Percentiles rank a stretch among this genome's conserved stretches.
These are phyloP conservation scores for Starmerella stigmatis DNA, from an alignment of 805 yeast genomes.

Conservation along the genomic window DNA sequence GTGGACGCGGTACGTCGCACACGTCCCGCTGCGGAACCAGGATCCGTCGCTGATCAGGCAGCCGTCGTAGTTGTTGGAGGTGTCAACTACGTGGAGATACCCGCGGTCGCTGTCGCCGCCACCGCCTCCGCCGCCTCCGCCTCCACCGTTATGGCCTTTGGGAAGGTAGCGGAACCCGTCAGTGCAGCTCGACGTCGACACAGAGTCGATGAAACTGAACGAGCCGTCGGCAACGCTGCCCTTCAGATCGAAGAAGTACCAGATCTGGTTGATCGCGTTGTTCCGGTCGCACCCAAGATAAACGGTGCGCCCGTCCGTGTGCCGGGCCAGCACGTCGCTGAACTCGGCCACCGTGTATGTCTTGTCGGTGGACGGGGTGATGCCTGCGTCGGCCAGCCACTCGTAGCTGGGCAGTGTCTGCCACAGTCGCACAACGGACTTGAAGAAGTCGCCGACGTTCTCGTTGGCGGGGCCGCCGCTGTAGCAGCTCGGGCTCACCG, in stretches of 20 bases:
- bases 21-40: constrained; percentile 72
- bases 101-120: constrained; percentile 37
- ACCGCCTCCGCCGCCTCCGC: constrained; percentile 10
- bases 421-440: constrained; percentile 48
- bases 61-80: constrained; percentile 34
- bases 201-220: constrained; percentile 49
- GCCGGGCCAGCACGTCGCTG: constrained; percentile 30
- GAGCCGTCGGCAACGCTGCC: constrained; percentile 64
- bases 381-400: constrained; percentile 57
- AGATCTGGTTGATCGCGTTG: constrained; percentile 49
- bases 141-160: constrained; percentile 40
- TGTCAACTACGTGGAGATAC: constrained; percentile 35
- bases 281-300: constrained; percentile 47
- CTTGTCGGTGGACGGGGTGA: constrained; percentile 48
- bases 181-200: constrained; percentile 53
- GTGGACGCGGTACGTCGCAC: constrained; percentile 60
- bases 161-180: constrained; percentile 66
- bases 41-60: constrained; percentile 79
- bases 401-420: constrained; percentile 54
- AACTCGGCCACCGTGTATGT: constrained; percentile 46
- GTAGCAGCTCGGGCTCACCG: constrained; percentile 67
- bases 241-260: constrained; percentile 69
- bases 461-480: constrained; percentile 26
- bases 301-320: constrained; percentile 42
- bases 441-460: constrained; percentile 60